A percentile compares a stretch with the other conserved stretches of the same genome.
phyloP scores from a whole-genome alignment of 768 basidiomycete species.

The Agrocybe praecox region DNA sequence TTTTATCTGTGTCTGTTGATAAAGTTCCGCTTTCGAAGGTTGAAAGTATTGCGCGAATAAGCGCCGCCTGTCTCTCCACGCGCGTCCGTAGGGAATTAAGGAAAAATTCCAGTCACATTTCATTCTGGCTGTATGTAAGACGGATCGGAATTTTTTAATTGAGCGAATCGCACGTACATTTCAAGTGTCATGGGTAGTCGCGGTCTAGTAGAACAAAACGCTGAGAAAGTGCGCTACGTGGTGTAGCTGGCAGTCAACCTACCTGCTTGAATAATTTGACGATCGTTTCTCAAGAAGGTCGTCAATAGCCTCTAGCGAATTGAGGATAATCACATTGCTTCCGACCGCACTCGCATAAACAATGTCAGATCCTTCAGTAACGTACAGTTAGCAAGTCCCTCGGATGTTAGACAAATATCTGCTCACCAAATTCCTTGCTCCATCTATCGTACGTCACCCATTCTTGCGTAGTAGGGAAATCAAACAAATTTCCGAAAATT shows the following conservation, averaged over 20 bases:
- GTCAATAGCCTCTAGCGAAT: slow-evolving; percentile 29
- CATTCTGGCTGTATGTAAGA: no score
- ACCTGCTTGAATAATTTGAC: slow-evolving; percentile 50
- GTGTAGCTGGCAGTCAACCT: no score
- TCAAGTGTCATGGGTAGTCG: background rate
- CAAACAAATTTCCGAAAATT: slow-evolving; percentile 25
- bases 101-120: no score
- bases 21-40: no score
- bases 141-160: no score
- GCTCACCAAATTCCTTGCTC: background rate
- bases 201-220: slow-evolving; percentile 48
- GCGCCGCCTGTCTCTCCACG: no score
- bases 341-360: slow-evolving; percentile 39
- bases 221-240: no score
- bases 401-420: background rate
- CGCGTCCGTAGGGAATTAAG: no score
- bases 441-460: slow-evolving; percentile 1
- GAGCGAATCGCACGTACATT: no score
- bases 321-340: slow-evolving; percentile 13
- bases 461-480: slow-evolving; percentile 15
- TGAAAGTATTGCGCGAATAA: no score
- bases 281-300: slow-evolving; percentile 57
- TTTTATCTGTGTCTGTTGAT: no score
- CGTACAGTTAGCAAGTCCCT: background rate
- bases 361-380: slow-evolving; percentile 45